Conservation (phyloP, 306 rosid genomes). For the Vicia villosa region DNA sequence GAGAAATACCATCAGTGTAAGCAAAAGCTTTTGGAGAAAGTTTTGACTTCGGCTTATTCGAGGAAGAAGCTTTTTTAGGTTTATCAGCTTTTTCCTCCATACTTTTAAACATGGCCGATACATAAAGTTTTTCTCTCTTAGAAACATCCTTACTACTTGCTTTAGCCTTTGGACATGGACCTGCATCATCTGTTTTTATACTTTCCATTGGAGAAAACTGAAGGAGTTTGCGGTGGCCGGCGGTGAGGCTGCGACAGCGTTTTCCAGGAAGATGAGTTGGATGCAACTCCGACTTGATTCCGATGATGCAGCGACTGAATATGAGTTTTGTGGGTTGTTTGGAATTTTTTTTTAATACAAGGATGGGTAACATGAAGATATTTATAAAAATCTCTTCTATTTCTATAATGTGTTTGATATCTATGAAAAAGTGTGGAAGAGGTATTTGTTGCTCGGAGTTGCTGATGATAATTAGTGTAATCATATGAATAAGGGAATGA, state of each 20-base stretch:
- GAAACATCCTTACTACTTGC: background rate
- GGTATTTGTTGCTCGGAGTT: no score
- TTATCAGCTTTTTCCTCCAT: constrained; percentile 24
- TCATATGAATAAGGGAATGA: no score
- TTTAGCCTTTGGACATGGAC: background rate
- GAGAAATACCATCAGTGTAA: constrained; percentile 18
- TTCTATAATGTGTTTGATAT: no score
- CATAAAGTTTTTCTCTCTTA: constrained; percentile 8
- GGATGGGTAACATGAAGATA: no score
- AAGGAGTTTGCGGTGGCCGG: background rate
- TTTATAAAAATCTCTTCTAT: no score
- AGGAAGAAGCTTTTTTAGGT: constrained; percentile 14
- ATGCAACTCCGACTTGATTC: background rate
- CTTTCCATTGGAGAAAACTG: constrained; percentile 9
- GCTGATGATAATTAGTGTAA: no score
- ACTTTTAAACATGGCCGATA: constrained; percentile 15
- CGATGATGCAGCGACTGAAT: background rate
- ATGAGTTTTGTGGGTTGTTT: background rate
- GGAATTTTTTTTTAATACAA: no score
- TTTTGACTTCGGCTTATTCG: constrained; percentile 16
- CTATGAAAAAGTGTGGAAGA: no score
- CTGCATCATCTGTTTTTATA: constrained; percentile 25
- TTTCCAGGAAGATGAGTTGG: background rate
- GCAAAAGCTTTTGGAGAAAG: constrained; percentile 5
- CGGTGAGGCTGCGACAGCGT: background rate